Evolutionary conservation across 2,329 filamentous ascomycete genomes (phyloP), one percentile per base, ranked within the genome.

Genomic region (Xylariales sp.): DNA sequence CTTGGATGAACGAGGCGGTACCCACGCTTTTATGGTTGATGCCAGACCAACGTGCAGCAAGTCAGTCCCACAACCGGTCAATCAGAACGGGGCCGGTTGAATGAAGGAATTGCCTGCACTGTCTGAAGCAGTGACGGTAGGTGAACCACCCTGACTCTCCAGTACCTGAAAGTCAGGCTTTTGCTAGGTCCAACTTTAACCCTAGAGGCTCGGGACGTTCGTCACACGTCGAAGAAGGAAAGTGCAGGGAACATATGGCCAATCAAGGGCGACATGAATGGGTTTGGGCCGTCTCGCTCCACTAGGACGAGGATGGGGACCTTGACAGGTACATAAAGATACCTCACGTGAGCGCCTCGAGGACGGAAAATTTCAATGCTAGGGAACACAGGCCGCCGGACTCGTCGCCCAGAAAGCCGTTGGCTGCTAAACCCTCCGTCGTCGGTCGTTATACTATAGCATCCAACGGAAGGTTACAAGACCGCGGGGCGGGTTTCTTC

Each of bases 1-100:
- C n/a, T n/a, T n/a, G n/a, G n/a, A n/a, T n/a, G n/a, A 15, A 24
- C 22, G 20, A 25, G 24, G 36, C 36, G 36, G 20, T 24, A 18
- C 36, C 36, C 14, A 15, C 25, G 28, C 32, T 31, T 44, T 34
- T 38, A 44, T 44, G 37, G 31, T 37, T 41, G 37, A 44, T 44
- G 42, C 41, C 42, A 40, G 42, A 44, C 32, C 42, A 37, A 40
- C 21, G 24, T 25, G n/a, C 22, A 29, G 21, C 25, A 31, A 15
- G 24, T 27, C 7, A n/a, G 24, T 27, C n/a, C 7, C 16, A 21
- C 12, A 3, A 12, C 20, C 25, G 36, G 36, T 15, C 15, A 39
- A 27, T 16, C 25, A 28, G 16, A 39, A 39, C 27, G 36, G 36
- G 21, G 25, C 36, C 19, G 35, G 36, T 8, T 39, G 24, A 39